Evolutionary conservation across 164 flowering plant species (phyloP).

Genomic region (Macadamia tetraphylla): DNA sequence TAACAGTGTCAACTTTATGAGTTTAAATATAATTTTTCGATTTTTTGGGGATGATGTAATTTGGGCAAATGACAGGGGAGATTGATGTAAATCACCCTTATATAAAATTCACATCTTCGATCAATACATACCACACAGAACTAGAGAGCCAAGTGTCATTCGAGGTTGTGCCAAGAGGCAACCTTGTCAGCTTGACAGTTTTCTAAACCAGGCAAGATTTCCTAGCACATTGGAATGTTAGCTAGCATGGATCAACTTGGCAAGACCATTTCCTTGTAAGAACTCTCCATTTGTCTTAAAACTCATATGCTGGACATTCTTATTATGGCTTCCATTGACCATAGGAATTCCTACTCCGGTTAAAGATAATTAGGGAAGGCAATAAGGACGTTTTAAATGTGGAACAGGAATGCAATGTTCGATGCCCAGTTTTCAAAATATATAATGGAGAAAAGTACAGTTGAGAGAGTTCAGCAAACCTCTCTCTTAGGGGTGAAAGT

Average conservation of each 20-base stretch:
- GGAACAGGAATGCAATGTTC: too few species aligned
- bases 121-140: constrained; percentile 70
- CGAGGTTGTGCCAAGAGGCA: constrained; percentile 76
- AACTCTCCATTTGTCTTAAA: constrained; percentile 48
- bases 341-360: constrained; percentile 34
- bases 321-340: constrained; percentile 85
- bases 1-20: too few species aligned
- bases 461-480: too few species aligned
- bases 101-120: constrained; percentile 56
- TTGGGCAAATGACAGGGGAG: too few species aligned
- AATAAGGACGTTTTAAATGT: too few species aligned
- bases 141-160: constrained; percentile 86
- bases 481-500: too few species aligned
- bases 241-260: constrained; percentile 47
- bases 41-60: too few species aligned
- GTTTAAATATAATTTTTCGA: too few species aligned
- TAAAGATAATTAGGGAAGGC: too few species aligned
- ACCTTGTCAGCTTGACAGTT: constrained; percentile 75
- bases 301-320: constrained; percentile 46
- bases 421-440: too few species aligned
- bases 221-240: constrained; percentile 59
- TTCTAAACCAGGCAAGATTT: constrained; percentile 75
- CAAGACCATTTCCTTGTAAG: constrained; percentile 54
- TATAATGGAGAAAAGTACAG: too few species aligned
- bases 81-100: too few species aligned